Base-by-base conservation (phyloP, 2,329 filamentous ascomycete species). In the Hypoxylon sp. region DNA sequence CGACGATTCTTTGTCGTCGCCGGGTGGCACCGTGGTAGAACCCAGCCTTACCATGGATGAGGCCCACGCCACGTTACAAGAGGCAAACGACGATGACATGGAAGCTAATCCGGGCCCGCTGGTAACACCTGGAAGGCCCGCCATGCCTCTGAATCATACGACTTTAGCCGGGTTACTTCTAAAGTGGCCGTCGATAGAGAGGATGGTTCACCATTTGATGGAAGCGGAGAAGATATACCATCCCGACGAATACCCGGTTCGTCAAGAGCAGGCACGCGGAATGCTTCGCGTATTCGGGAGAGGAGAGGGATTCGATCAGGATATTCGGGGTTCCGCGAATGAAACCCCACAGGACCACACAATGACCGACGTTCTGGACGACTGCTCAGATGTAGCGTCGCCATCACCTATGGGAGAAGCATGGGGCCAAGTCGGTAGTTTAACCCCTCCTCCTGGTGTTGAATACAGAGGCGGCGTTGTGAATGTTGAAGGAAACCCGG, bases 131-230 rank as follows among this genome's bases (percentile, higher is more conserved):
- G 88, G 87, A 48, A 84, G 88, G 68, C 85, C 91, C 13, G 87
- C 90, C 1, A 91, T 97, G 58, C 91, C 93, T 0, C 86, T 89
- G 26, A 92, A 97, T 69, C 94, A 98, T 73, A 96, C 92, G 0
- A 97, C 94, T 0, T 87, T 93, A n/a, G 93, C 93, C 1, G 92
- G 95, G 52, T 87, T 93, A 65, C 81, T 98, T 17, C 80, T 98
- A 26, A 83, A 85, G 48, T 93, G 91, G 88, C 85, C 85, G 0
- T 85, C 88, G 0, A 92, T 95, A 56, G 79, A 82, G 73, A 79
- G 84, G 65, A 74, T 97, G 73, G 87, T 92, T 32, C 81, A 73
- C 64, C 78, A 76, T 50, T 80, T 81, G 24, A 75, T 88, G 56
- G 76, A 81, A 20, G 74, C 74, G 1, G 80, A 84, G 54, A 82